These are phyloP conservation scores for Solanum gandarillasii DNA, from an alignment of 257 asterid species.

Conservation along the genomic window DNA sequence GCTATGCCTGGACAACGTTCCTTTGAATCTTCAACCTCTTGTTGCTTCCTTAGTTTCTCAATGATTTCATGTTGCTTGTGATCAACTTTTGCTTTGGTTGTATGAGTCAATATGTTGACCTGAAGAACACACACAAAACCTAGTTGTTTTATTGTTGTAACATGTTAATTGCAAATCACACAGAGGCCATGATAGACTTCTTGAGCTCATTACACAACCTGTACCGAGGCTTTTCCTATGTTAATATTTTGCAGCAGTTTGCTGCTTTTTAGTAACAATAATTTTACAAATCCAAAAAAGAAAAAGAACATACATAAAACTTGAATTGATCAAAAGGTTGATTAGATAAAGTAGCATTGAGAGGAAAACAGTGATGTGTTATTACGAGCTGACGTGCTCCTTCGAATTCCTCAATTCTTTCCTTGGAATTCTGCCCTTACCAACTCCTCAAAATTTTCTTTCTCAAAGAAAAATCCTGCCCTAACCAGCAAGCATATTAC, in stretches of 20 bases:
- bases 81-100: conserved; percentile 28
- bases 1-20: conserved; percentile 2
- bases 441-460: neutral
- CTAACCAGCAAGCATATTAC: neutral
- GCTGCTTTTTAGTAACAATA: neutral
- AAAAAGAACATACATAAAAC: neutral
- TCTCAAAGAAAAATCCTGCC: neutral
- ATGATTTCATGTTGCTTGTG: conserved; percentile 17
- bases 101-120: conserved; percentile 78
- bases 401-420: neutral
- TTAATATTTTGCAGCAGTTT: neutral
- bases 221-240: neutral
- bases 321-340: neutral
- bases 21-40: conserved; percentile 7
- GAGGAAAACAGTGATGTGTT: neutral
- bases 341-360: neutral
- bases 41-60: conserved; percentile 15
- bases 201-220: neutral
- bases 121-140: conserved; percentile 22
- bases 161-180: neutral
- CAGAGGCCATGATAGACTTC: neutral
- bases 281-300: neutral
- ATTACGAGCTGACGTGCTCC: neutral
- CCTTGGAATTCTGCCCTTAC: neutral
- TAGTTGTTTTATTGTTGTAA: neutral